Percentiles rank a stretch among this genome's conserved stretches.
These are phyloP conservation scores for Vigna angularis DNA, from an alignment of 306 rosid genomes.

Conservation along the genomic window DNA sequence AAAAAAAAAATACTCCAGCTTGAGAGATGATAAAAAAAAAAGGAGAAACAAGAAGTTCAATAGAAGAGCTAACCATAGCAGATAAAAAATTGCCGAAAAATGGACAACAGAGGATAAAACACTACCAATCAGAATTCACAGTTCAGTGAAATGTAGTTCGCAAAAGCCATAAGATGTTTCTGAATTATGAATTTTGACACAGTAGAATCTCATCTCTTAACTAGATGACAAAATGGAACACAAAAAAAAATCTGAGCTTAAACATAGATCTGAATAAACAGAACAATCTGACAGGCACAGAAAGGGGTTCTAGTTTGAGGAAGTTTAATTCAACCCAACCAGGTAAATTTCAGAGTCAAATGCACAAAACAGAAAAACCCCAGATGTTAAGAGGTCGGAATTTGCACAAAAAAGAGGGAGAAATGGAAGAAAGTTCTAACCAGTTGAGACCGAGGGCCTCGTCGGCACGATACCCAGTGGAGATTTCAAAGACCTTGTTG, in stretches of 20 bases:
- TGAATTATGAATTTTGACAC: not conserved
- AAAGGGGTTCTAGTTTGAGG: not conserved
- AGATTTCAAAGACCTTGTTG: conserved; percentile 87
- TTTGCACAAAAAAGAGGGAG: not conserved
- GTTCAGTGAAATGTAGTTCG: conserved; percentile 29
- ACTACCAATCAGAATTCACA: conserved; percentile 2
- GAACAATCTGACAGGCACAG: conserved; percentile 38
- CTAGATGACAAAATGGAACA: conserved; percentile 14
- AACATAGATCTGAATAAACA: conserved; percentile 47
- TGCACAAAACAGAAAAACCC: conserved; percentile 24
- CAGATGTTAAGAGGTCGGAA: not conserved
- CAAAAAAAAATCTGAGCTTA: conserved; percentile 1
- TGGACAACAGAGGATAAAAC: no score
- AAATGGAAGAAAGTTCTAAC: conserved; percentile 43
- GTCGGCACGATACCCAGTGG: conserved; percentile 90
- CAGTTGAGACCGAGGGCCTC: conserved; percentile 96
- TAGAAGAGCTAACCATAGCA: not conserved
- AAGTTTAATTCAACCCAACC: conserved; percentile 1
- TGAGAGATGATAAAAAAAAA: not conserved
- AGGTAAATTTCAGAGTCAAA: not conserved
- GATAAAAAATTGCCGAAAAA: not conserved
- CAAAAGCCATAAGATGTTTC: not conserved
- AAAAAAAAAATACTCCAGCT: not conserved
- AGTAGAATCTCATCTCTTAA: not conserved
- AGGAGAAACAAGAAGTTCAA: not conserved